phyloP scores from a whole-genome alignment of 768 basidiomycete genomes.

The Fomitopsis pulvina region DNA sequence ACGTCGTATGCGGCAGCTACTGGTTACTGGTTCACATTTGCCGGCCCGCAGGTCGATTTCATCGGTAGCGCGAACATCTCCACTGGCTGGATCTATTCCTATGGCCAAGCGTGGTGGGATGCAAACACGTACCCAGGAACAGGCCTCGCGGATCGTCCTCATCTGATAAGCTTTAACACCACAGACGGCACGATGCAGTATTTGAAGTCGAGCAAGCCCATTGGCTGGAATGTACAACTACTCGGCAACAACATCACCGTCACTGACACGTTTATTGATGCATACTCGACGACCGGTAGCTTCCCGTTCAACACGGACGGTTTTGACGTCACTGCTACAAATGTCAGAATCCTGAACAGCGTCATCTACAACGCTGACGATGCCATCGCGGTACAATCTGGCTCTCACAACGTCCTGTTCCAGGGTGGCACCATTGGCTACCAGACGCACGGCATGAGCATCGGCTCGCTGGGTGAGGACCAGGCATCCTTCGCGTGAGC shows the following conservation, averaged over 20 bases:
- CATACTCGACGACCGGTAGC: neutral
- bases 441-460: neutral
- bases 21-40: neutral
- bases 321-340: neutral
- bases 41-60: neutral
- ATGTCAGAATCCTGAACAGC: neutral
- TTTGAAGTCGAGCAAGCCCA: neutral
- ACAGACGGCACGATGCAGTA: neutral
- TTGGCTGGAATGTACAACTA: neutral
- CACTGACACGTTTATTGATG: neutral
- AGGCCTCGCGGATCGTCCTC: neutral
- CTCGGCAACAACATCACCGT: neutral
- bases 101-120: neutral
- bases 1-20: neutral
- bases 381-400: neutral
- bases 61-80: neutral
- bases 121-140: neutral
- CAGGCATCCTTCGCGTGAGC: neutral
- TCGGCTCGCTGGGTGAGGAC: neutral
- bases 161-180: neutral
- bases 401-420: neutral
- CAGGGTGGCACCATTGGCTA: neutral
- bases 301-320: neutral
- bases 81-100: neutral
- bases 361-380: neutral